Conservation (phyloP, 768 basidiomycete species). For the Amanita molliuscula region DNA sequence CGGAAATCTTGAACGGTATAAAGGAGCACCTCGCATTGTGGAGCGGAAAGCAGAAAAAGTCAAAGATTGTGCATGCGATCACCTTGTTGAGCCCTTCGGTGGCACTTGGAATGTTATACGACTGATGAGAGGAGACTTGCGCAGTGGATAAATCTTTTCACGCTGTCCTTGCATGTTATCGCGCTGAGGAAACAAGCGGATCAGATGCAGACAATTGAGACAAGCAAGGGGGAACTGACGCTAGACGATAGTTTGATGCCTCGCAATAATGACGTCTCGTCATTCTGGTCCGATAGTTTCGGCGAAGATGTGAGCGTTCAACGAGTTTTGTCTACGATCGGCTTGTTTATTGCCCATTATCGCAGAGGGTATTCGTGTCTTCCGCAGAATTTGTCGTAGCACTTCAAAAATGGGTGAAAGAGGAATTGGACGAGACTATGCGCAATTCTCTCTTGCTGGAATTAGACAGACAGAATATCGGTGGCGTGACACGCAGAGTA, state of each 20-base stretch:
- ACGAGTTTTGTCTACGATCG: not conserved
- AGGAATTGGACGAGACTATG: constrained; percentile 10
- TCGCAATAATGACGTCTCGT: constrained; percentile 8
- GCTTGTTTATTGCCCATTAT: not conserved
- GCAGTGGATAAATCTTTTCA: constrained; percentile 15
- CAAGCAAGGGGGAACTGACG: not conserved
- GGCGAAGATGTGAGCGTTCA: constrained; percentile 13
- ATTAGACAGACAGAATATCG: constrained; percentile 14
- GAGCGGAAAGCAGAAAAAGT: constrained; percentile 7
- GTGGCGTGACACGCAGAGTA: constrained; percentile 13
- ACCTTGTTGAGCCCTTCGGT: constrained; percentile 13
- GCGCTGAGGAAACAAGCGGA: not conserved
- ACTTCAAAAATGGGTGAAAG: constrained; percentile 8
- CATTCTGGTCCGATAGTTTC: constrained; percentile 16
- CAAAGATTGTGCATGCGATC: constrained; percentile 7
- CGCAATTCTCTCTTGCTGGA: constrained; percentile 7
- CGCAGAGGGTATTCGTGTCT: not conserved
- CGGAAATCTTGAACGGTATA: constrained; percentile 11
- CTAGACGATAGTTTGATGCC: constrained; percentile 8
- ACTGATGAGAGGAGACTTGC: constrained; percentile 14
- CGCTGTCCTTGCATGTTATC: constrained; percentile 6
- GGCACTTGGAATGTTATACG: constrained; percentile 12
- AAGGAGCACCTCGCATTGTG: constrained; percentile 13
- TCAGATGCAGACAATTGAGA: not conserved
- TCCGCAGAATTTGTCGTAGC: not conserved